Base-by-base conservation (phyloP, 176 grass and related monocot genomes). In the Dendrocalamus sinicus region DNA sequence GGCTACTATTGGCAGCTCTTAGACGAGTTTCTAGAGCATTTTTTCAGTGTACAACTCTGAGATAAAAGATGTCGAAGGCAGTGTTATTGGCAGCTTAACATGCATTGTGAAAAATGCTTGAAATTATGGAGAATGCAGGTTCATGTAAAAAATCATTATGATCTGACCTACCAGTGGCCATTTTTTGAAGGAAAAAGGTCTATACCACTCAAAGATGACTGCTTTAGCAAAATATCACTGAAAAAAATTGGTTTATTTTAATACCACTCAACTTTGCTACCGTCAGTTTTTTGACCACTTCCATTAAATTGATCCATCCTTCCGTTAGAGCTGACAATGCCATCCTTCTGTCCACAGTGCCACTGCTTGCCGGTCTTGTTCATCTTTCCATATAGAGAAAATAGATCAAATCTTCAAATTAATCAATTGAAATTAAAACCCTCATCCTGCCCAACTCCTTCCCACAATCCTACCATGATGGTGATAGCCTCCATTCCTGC, bases 1-100 rank as follows among this genome's bases (percentile, higher is more conserved):
- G 53, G 23, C 9, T 76, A 67, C 20, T 78, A 64, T 5, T 16
- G 15, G 12, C 28, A 65, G 44, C 41, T 14, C n/a, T 62, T 78
- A 46, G 39, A 17, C 9, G n/a, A 59, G 75, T 0, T 17, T 73
- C 14, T 73, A 17, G 44, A 28, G 47, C 14, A 30, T 32, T 73
- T 73, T 28, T 47, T 10, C 4, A 52, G 47, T 52, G 15, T 30
- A 73, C 24, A 51, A 30, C 24, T 5, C 0, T 58, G 9, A 77
- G 39, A 60, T 70, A 68, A 72, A 76, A 66, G 48, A 28, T 66
- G 32, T 39, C 32, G 10, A 76, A 85, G 17, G 35, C 50, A 75
- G 32, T 47, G 67, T 43, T 8, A 44, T 39, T 44, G 43, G 43
- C 43, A 44, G 43, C 43, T 44, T 44, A 44, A 44, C 43, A 44